Evolutionary conservation across 140 eudicot genomes (phyloP), one percentile per base, ranked within the genome.

Genomic region (Cichorium intybus): DNA sequence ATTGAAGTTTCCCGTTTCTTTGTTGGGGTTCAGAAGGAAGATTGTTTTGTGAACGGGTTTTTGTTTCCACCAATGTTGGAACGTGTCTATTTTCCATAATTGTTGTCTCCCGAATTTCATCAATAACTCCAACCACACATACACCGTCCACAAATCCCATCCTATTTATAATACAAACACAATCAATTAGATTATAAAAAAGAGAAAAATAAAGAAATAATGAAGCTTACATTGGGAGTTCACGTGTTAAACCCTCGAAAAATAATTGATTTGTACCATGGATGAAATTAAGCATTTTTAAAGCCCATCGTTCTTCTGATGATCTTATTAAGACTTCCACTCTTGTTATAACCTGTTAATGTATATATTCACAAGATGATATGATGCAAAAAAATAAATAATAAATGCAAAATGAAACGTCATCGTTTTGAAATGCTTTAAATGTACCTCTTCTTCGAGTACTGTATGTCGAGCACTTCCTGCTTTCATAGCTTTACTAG

Each of bases 201-300:
- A 60, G 7, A 23, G 8, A 26, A 21, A 28, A 20, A 24, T 26
- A 47, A 43, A 12, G n/a, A 62, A 55, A 55, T 41, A 20, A 24
- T 22, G 14, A 57, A 62, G 70, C 97, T 84, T 76, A 90, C 97
- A 90, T 14, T 10, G 97, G 96, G 61, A 90, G 52, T 75, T 90
- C 97, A 10, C 97, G 95, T 46, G 97, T 87, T 66, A 90, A 78
- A 72, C 97, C 97, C 2, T 87, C 95, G 35, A 84, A 66, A 64
- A 78, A 21, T 54, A 90, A 78, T 46, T 90, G 97, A 63, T 82
- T 84, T 45, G 77, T 81, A 57, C 97, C 87, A 23, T 79, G 62
- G 41, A 90, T 87, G 34, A 90, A 90, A 74, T 87, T 87, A 39
- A 84, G 71, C 68, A 90, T 47, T 68, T 87, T 90, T 45, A 90